Evolutionary conservation across 2,329 filamentous ascomycete species (phyloP).

Genomic region (Colletotrichum liriopes): DNA sequence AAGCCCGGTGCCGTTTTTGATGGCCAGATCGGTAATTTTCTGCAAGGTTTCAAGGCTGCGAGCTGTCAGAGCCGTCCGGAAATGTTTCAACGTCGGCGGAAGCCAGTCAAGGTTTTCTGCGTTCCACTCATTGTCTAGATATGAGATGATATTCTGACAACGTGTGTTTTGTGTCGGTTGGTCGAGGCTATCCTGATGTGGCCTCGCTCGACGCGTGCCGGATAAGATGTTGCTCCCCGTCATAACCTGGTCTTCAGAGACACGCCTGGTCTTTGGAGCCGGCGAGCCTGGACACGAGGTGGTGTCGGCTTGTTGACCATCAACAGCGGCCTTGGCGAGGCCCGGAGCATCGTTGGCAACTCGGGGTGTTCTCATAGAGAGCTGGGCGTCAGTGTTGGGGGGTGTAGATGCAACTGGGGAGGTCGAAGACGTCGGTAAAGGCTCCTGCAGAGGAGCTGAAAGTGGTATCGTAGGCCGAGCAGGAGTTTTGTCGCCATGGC

Average conservation of each 20-base stretch:
- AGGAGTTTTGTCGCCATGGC: background rate
- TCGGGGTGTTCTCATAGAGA: background rate
- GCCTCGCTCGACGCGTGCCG: background rate
- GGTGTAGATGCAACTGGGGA: background rate
- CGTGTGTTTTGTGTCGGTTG: background rate
- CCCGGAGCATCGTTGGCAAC: conserved; percentile 1
- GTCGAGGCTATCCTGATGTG: background rate
- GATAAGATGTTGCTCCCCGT: background rate
- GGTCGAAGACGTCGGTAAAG: background rate
- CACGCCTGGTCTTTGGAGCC: background rate
- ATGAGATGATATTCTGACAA: background rate
- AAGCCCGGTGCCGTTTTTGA: conserved; percentile 18
- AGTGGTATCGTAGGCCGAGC: conserved; percentile 13
- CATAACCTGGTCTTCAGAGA: background rate
- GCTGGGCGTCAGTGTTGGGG: background rate
- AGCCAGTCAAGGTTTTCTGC: conserved; percentile 29
- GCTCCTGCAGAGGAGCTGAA: background rate
- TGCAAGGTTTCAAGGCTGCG: conserved; percentile 26
- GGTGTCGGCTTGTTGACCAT: background rate
- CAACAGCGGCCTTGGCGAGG: background rate
- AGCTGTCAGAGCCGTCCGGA: conserved; percentile 12
- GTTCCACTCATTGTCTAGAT: conserved; percentile 25
- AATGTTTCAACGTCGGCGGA: conserved; percentile 20
- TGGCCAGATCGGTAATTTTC: conserved; percentile 21
- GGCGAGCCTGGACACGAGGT: background rate